Evolutionary conservation across 2,329 filamentous ascomycete genomes (phyloP).

Genomic region (Neonectria magnoliae): DNA sequence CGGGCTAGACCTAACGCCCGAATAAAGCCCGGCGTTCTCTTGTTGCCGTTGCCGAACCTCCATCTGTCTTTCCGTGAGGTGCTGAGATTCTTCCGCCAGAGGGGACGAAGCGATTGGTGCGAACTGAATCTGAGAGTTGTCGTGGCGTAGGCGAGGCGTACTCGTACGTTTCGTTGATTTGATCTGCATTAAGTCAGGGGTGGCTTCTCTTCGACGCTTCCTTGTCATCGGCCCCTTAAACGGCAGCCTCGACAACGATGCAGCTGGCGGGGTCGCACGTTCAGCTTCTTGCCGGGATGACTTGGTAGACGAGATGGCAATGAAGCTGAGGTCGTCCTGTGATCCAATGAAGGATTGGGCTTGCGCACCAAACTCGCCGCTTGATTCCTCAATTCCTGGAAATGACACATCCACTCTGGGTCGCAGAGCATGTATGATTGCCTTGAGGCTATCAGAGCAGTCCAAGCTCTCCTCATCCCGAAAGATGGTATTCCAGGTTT

Average conservation of each 20-base stretch:
- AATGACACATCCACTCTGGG: slow-evolving; percentile 59
- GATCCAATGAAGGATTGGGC: slow-evolving; percentile 58
- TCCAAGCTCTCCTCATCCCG: slow-evolving; percentile 66
- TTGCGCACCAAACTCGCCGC: slow-evolving; percentile 52
- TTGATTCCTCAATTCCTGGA: slow-evolving; percentile 54
- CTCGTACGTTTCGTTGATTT: slow-evolving; percentile 42
- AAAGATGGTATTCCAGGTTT: slow-evolving; percentile 77
- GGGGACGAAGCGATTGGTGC: slow-evolving; percentile 70
- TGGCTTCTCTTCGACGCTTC: slow-evolving; percentile 44
- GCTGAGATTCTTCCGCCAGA: slow-evolving; percentile 70
- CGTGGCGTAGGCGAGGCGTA: slow-evolving; percentile 72
- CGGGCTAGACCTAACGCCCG: slow-evolving; percentile 69
- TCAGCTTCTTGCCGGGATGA: slow-evolving; percentile 42
- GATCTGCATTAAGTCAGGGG: slow-evolving; percentile 37
- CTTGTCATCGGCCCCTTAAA: slow-evolving; percentile 37
- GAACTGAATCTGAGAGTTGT: slow-evolving; percentile 86
- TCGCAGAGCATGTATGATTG: slow-evolving; percentile 69
- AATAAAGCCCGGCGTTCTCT: slow-evolving; percentile 73
- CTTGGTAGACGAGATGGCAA: slow-evolving; percentile 45
- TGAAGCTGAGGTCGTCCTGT: slow-evolving; percentile 56
- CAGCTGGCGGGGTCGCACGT: slow-evolving; percentile 24
- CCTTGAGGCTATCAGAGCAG: slow-evolving; percentile 73
- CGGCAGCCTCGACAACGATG: slow-evolving; percentile 29
- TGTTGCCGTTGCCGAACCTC: slow-evolving; percentile 80
- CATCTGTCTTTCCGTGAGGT: slow-evolving; percentile 81